Percentiles rank a stretch among this genome's conserved stretches.
phyloP scores from a whole-genome alignment of 441 rosid genomes.

The Eruca vesicaria region DNA sequence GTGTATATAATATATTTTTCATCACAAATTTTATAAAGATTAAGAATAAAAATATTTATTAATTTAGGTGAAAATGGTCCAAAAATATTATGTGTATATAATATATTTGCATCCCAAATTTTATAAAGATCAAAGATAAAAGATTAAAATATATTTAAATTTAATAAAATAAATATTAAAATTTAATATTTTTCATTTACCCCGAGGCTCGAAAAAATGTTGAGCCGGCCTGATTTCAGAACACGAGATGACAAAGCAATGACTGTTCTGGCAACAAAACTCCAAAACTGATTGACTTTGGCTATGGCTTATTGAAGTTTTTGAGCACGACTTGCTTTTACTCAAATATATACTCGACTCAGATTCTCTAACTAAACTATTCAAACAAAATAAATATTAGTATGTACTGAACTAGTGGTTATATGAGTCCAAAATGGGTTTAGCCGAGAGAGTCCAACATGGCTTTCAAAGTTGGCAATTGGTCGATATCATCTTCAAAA shows the following conservation, averaged over 20 bases:
- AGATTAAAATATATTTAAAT: no score
- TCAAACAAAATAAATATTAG: neutral
- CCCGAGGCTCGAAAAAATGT: no score
- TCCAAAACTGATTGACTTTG: slow-evolving; percentile 23
- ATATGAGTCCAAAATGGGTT: neutral
- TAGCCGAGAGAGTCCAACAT: neutral
- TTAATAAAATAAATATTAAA: no score
- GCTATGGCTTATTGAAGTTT: neutral
- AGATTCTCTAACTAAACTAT: neutral
- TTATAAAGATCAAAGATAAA: no score
- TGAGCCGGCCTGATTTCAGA: no score
- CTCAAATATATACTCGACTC: neutral
- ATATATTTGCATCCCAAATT: no score
- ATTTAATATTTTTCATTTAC: no score
- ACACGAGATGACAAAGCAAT: slow-evolving; percentile 21
- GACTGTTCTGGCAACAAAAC: slow-evolving; percentile 3
- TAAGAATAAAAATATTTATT: no score
- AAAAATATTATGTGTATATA: no score
- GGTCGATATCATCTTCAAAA: neutral
- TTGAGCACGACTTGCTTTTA: slow-evolving; percentile 11
- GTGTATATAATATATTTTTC: no score
- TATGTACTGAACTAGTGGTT: neutral
- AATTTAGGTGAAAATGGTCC: no score
- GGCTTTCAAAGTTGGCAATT: neutral
- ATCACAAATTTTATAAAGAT: no score